These are phyloP conservation scores for Fistulinella cinereoalba DNA, from an alignment of 1,284 basidiomycete genomes.

Conservation along the genomic window DNA sequence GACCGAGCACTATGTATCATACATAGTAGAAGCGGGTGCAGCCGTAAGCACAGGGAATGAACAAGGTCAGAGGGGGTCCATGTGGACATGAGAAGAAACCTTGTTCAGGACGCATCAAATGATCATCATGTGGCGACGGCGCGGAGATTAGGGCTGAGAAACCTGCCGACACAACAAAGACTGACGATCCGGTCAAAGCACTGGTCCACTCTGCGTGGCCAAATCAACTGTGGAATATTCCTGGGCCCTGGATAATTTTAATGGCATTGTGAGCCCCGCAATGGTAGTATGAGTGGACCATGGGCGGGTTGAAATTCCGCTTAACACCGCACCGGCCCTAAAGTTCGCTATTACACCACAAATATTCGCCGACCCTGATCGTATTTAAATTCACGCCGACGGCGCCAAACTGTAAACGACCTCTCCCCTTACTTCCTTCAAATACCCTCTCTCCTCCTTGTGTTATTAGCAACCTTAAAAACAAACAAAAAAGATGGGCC, in stretches of 20 bases:
- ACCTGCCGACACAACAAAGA: background rate
- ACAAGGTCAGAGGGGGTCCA: background rate
- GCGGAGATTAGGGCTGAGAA: background rate
- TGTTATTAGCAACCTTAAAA: slow-evolving; percentile 28
- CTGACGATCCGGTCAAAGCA: too few relatives aligned
- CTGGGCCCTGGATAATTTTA: too few relatives aligned
- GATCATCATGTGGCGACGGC: background rate
- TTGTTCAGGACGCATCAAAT: background rate
- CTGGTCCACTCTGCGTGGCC: too few relatives aligned
- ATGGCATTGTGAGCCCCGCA: too few relatives aligned
- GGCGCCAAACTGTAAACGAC: background rate
- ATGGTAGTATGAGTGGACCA: too few relatives aligned
- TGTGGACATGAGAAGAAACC: background rate
- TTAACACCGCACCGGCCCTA: slow-evolving; percentile 36
- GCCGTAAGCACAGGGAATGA: background rate
- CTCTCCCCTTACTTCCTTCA: background rate
- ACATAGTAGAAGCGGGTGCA: too few relatives aligned
- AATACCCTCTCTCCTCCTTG: slow-evolving; percentile 15
- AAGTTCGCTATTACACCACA: slow-evolving; percentile 13
- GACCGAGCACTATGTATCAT: background rate
- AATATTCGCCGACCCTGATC: slow-evolving; percentile 2
- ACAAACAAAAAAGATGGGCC: slow-evolving; percentile 55
- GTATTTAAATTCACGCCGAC: slow-evolving; percentile 15
- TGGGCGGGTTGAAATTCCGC: slow-evolving; percentile 8
- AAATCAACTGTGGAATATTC: too few relatives aligned